Base-by-base conservation (phyloP, 768 basidiomycete species). In the Boletus sp. region DNA sequence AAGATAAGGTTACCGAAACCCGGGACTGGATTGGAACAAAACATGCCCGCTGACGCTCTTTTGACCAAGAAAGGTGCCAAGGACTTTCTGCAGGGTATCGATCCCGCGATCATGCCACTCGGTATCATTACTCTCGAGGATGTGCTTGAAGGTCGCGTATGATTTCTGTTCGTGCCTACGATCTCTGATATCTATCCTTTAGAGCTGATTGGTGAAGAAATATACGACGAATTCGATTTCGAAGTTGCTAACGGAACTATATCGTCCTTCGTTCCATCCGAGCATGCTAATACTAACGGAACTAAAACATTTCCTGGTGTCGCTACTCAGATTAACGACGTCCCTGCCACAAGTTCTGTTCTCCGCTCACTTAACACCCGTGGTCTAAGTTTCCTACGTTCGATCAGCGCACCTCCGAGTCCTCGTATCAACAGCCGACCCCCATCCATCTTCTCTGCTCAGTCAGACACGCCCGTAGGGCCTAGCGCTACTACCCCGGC, bases 101-200 rank as follows among this genome's bases (percentile, higher is more conserved):
- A 94, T 67, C 89, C 87, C 0, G 83, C 85, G 19, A 78, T 93
- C 33, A 87, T 87, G 77, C 92, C 91, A 3, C 76, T 94, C 25
- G 93, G 93, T 47, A 92, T 96, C 62, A 94, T 96, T 56, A 96
- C 93, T 0, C 79, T 96, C 2, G 93, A 96, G 71, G 93, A 96
- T 59, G 90, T 96, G 9, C 77, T 96, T 10, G 93, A 96, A 82
- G 89, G 89, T 87, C 48, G 21, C 65, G 62, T 38, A 14, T 30
- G 13, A 29, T 52, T 30, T 19, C 21, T 46, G 5, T 4, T 38
- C n/a, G 6, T 35, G 10, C 14, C 41, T 4, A 6, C 29, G 4
- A 11, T 33, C 0, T 19, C 51, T 63, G 34, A 68, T 10, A 21
- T 52, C 4, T 6, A 3, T 17, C n/a, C 15, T 47, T 33, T 61